A percentile compares a stretch with the other conserved stretches of the same genome.
Conservation (phyloP, 805 yeast species). For the Cyberlindnera sargentensis region DNA sequence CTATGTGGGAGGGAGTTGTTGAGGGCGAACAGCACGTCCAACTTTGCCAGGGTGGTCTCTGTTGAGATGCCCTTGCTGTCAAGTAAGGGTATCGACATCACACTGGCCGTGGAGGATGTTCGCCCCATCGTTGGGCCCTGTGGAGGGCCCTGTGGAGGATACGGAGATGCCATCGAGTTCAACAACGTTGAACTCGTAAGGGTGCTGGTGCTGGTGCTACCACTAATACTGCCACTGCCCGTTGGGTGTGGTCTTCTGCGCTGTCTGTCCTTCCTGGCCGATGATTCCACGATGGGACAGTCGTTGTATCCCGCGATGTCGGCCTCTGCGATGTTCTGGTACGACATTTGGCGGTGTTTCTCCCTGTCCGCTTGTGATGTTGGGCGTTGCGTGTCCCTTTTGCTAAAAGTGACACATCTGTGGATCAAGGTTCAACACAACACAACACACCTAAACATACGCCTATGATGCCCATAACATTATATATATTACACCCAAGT, state of each 20-base stretch:
- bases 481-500: neutral
- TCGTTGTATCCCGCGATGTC: constrained; percentile 39
- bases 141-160: neutral
- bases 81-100: too few species aligned
- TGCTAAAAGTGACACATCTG: too few species aligned
- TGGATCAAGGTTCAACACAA: too few species aligned
- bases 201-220: too few species aligned
- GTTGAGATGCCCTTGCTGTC: too few species aligned
- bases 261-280: neutral
- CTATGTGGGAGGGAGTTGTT: constrained; percentile 30
- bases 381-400: too few species aligned
- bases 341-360: constrained; percentile 6
- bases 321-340: constrained; percentile 34
- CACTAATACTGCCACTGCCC: too few species aligned
- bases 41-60: neutral
- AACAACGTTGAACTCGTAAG: neutral
- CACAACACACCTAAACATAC: too few species aligned
- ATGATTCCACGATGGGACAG: constrained; percentile 27
- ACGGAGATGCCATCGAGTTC: neutral
- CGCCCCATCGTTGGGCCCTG: neutral
- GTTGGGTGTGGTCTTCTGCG: neutral
- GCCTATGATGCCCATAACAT: too few species aligned
- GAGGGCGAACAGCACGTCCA: constrained; percentile 22
- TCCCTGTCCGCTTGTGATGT: too few species aligned
- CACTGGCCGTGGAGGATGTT: too few species aligned